These are phyloP conservation scores for Diaporthe helianthi DNA, from an alignment of 2,329 filamentous ascomycete genomes.

Conservation along the genomic window DNA sequence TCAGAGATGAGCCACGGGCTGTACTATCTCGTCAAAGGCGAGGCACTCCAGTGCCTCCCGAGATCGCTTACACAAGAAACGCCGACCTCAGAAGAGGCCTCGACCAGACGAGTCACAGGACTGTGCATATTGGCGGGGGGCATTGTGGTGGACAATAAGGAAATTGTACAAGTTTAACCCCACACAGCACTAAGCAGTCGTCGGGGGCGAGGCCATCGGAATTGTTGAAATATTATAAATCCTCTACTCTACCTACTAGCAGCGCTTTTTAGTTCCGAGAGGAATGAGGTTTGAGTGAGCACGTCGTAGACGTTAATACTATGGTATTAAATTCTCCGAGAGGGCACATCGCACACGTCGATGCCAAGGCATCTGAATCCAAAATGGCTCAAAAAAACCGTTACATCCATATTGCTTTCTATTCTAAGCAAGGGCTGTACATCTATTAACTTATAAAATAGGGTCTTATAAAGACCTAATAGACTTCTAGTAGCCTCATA, in stretches of 20 bases:
- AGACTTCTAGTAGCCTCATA: too few species aligned
- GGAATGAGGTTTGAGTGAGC: not conserved
- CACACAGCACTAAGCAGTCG: not conserved
- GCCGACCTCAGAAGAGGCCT: not conserved
- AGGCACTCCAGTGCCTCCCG: not conserved
- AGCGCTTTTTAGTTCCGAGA: too few species aligned
- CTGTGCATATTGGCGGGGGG: not conserved
- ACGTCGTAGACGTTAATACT: not conserved
- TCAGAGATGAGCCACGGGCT: not conserved
- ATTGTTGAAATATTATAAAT: too few species aligned
- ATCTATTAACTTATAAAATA: too few species aligned
- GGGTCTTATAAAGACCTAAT: too few species aligned
- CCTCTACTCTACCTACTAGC: too few species aligned
- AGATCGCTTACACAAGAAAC: not conserved
- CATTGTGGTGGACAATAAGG: not conserved
- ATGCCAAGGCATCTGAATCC: not conserved
- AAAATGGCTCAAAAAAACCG: not conserved
- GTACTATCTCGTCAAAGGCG: conserved; percentile 10
- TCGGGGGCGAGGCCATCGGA: not conserved
- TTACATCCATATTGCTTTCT: not conserved
- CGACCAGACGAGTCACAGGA: not conserved
- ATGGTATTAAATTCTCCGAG: not conserved
- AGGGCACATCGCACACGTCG: not conserved
- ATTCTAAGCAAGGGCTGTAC: too few species aligned
- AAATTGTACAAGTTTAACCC: not conserved